Percentiles rank a stretch among this genome's conserved stretches.
Evolutionary conservation across 495 filamentous ascomycete genomes (phyloP).

Genomic region (Gamarada debralockiae): DNA sequence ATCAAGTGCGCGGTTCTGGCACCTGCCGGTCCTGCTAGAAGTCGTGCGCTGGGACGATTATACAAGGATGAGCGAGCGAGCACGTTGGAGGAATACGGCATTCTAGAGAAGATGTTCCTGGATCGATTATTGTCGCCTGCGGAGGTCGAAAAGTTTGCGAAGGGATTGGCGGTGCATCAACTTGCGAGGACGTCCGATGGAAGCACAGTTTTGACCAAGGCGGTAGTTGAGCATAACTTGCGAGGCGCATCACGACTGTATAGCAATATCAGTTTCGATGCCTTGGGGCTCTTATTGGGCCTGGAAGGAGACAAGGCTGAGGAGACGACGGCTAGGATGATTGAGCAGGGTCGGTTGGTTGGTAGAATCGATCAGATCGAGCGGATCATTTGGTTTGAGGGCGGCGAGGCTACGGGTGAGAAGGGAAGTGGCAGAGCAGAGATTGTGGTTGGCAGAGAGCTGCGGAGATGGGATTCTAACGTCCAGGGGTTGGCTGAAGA

Average conservation of each 20-base stretch:
- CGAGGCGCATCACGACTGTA: slow-evolving; percentile 83
- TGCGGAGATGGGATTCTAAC: slow-evolving; percentile 84
- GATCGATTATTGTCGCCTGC: slow-evolving; percentile 75
- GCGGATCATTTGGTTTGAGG: slow-evolving; percentile 79
- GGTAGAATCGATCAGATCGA: slow-evolving; percentile 96
- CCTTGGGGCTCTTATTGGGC: slow-evolving; percentile 72
- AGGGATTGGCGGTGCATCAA: slow-evolving; percentile 80
- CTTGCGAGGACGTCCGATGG: slow-evolving; percentile 85
- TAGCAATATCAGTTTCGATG: slow-evolving; percentile 79
- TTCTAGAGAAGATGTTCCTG: slow-evolving; percentile 97
- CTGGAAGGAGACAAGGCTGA: slow-evolving; percentile 81
- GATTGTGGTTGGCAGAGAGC: slow-evolving; percentile 57
- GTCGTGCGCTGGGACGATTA: slow-evolving; percentile 69
- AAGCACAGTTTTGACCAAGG: slow-evolving; percentile 87
- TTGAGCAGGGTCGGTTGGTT: slow-evolving; percentile 82
- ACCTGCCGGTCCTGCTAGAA: slow-evolving; percentile 83
- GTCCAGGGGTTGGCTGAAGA: slow-evolving; percentile 83
- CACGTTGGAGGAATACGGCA: slow-evolving; percentile 73
- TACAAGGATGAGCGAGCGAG: slow-evolving; percentile 91
- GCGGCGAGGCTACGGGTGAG: slow-evolving; percentile 61
- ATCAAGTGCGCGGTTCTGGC: slow-evolving; percentile 93
- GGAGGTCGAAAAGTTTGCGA: slow-evolving; percentile 82
- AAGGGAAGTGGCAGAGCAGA: slow-evolving; percentile 55
- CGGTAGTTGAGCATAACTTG: slow-evolving; percentile 94
- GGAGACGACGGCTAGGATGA: slow-evolving; percentile 89